A percentile compares a stretch with the other conserved stretches of the same genome.
Evolutionary conservation across 352 stramenopile genomes (phyloP).

Genomic region (Globisporangium rhizosaccharum): DNA sequence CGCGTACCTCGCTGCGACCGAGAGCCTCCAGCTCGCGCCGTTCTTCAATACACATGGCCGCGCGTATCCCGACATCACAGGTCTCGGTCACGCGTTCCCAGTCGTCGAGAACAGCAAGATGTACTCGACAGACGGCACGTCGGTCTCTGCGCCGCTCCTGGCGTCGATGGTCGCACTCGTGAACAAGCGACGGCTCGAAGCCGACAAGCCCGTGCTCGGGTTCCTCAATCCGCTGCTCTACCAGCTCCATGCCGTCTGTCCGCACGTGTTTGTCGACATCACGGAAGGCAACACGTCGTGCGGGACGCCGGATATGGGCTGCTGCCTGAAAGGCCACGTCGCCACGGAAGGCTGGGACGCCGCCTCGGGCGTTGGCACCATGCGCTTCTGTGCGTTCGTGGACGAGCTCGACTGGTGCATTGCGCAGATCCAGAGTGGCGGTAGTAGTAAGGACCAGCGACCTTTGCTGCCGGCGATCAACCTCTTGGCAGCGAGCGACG

Average conservation of each 20-base stretch:
- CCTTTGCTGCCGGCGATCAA: not conserved
- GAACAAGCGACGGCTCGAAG: constrained; percentile 40
- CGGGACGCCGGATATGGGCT: constrained; percentile 34
- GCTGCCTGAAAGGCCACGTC: constrained; percentile 40
- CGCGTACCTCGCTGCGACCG: constrained; percentile 28
- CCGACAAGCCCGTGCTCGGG: constrained; percentile 34
- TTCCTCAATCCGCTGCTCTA: constrained; percentile 77
- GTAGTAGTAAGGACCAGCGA: not conserved
- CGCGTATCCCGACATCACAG: constrained; percentile 63
- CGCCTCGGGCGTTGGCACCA: constrained; percentile 52
- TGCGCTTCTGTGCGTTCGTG: constrained; percentile 38
- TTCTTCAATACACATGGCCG: constrained; percentile 41
- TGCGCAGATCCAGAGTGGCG: constrained; percentile 3
- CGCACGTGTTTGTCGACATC: constrained; percentile 69
- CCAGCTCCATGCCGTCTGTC: constrained; percentile 45
- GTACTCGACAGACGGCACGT: constrained; percentile 60
- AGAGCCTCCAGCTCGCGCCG: constrained; percentile 15
- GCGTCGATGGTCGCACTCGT: constrained; percentile 57
- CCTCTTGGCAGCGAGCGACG: constrained; percentile 11
- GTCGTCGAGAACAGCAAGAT: constrained; percentile 53
- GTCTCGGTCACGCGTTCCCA: constrained; percentile 55
- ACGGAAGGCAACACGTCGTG: constrained; percentile 57
- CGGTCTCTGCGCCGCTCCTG: constrained; percentile 61
- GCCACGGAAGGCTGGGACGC: constrained; percentile 65
- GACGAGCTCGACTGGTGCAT: constrained; percentile 41